These are phyloP conservation scores for Neolecta irregularis DNA, from an alignment of 1,139 yeast species.

Conservation along the genomic window DNA sequence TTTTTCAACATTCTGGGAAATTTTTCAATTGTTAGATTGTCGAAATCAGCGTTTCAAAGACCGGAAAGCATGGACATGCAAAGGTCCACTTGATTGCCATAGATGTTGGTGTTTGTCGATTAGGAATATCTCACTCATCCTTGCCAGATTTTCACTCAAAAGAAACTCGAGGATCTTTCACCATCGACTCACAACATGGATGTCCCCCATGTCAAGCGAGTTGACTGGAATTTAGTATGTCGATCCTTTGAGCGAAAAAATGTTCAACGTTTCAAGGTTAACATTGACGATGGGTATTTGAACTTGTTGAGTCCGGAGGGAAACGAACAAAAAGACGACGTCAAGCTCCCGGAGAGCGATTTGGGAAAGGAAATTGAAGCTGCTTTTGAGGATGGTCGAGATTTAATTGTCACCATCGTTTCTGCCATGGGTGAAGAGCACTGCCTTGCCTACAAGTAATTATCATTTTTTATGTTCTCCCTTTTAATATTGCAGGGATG, in stretches of 20 bases:
- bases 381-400: constrained; percentile 96
- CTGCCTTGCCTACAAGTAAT: too few relatives aligned
- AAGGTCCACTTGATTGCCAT: constrained; percentile 98
- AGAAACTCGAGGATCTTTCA: constrained; percentile 98
- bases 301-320: constrained; percentile 94
- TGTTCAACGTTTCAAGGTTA: constrained; percentile 31
- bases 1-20: background rate
- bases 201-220: constrained; percentile 93
- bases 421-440: constrained; percentile 99
- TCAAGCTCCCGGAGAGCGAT: constrained; percentile 95
- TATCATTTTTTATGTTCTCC: too few relatives aligned
- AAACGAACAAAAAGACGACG: constrained; percentile 98
- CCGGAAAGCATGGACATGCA: constrained; percentile 99
- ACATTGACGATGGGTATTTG: constrained; percentile 96
- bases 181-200: constrained; percentile 99
- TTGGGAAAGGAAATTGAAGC: constrained; percentile 82
- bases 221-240: constrained; percentile 66
- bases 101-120: constrained; percentile 31
- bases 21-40: constrained; percentile 39
- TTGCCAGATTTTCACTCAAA: constrained; percentile 71
- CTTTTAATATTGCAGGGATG: too few relatives aligned
- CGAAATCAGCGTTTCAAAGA: constrained; percentile 99
- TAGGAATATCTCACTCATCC: background rate
- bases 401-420: constrained; percentile 85
- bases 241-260: constrained; percentile 1